Base-by-base conservation (phyloP, 257 asterid species). In the Nemophila menziesii region DNA sequence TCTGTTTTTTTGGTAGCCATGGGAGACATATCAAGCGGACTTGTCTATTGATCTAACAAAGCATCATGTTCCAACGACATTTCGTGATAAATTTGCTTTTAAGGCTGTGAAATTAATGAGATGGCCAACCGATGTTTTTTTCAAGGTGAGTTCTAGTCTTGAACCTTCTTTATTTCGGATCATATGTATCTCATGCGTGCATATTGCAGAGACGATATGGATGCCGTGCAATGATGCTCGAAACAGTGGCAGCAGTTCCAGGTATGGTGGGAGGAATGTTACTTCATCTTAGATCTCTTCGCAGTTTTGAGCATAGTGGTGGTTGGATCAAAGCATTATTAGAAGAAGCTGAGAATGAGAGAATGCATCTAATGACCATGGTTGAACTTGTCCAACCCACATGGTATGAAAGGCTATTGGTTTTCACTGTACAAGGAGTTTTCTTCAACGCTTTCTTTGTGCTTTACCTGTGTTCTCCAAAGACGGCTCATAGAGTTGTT, bases 311-410 rank as follows among this genome's bases (percentile, higher is more conserved):
- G 70, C 94, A 81, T 5, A 86, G 94, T 33, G 96, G 96, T 19
- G 94, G 96, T n/a, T 86, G 96, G 96, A 86, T 86, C 39, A 86
- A 86, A 66, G 96, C 92, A 44, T 55, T 86, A 47, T 90, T 86
- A 0, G 96, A 86, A 64, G 96, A 86, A 72, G 96, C 96, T 11
- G 96, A 86, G 72, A 86, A 86, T 27, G 96, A 86, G 67, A 81
- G 96, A 64, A 86, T 86, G 94, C 96, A 86, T 59, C 66, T 86
- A 46, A 86, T 86, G 96, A 86, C 96, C 17, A 81, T 86, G 94
- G 90, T 78, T 20, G 96, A 86, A 66, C 86, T 86, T 33, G 90
- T 82, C 56, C 54, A 78, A 61, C 96, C 96, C 16, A 82, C 62
- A 64, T 86, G 94, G 96, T 76, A 86, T 1, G 96, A 86, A 54